These are phyloP conservation scores for Fusarium circinatum DNA, from an alignment of 2,329 filamentous ascomycete genomes.

Conservation along the genomic window DNA sequence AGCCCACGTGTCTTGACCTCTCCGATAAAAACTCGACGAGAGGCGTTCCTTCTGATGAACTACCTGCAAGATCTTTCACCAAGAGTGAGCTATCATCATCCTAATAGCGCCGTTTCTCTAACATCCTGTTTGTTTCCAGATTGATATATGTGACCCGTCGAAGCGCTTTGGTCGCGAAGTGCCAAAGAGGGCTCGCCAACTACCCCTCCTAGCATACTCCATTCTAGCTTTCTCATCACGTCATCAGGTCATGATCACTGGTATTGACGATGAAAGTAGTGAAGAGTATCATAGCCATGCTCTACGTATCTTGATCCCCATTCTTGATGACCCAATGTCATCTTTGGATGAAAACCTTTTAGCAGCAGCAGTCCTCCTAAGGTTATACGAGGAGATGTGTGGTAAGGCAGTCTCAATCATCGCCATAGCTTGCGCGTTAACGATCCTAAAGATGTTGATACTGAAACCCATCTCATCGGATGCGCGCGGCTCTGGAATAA, in stretches of 20 bases:
- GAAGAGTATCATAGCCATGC: constrained; percentile 55
- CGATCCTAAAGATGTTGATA: constrained; percentile 34
- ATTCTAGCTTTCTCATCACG: constrained; percentile 43
- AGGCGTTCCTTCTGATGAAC: not conserved
- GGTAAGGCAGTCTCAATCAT: constrained; percentile 25
- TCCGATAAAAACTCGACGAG: not conserved
- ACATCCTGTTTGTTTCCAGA: constrained; percentile 35
- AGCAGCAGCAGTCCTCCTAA: constrained; percentile 51
- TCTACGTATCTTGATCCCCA: constrained; percentile 52
- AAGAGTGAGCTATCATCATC: not conserved
- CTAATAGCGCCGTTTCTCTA: not conserved
- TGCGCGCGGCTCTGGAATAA: constrained; percentile 42
- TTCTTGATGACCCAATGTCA: constrained; percentile 48
- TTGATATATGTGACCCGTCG: constrained; percentile 55
- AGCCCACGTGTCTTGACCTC: not conserved
- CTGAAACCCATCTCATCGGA: constrained; percentile 43
- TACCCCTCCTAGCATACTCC: constrained; percentile 50
- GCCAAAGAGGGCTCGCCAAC: constrained; percentile 52
- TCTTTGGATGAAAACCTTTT: constrained; percentile 53
- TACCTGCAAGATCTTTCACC: not conserved
- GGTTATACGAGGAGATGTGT: constrained; percentile 55
- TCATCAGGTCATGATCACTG: constrained; percentile 31
- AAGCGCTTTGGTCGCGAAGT: constrained; percentile 54
- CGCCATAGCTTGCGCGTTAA: not conserved
- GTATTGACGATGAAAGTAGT: constrained; percentile 45